Evolutionary conservation across 108 stramenopile genomes (phyloP).

Genomic region (Aurantiochytrium sp.): DNA sequence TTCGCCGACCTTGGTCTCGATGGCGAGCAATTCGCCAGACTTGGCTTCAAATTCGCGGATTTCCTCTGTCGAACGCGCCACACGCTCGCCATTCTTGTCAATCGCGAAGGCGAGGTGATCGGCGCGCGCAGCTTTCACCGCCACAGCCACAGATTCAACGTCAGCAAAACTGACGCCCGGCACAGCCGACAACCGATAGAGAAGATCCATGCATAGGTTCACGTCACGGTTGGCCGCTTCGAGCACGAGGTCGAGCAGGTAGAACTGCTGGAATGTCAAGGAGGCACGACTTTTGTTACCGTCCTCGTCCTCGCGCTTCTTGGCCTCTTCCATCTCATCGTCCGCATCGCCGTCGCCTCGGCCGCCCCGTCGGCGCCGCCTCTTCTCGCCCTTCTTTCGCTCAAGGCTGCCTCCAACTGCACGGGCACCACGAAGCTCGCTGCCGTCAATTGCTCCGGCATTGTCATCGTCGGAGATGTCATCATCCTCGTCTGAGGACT

Average conservation of each 20-base stretch:
- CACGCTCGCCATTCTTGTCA: not conserved
- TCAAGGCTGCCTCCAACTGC: no score
- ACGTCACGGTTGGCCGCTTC: not conserved
- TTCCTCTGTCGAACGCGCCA: not conserved
- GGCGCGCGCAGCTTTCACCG: not conserved
- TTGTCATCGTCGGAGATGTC: no score
- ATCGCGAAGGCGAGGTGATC: not conserved
- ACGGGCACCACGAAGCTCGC: no score
- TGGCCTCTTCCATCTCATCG: not conserved
- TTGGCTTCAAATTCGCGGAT: not conserved
- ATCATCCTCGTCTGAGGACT: not conserved
- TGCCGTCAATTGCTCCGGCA: no score
- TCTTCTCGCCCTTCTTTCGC: not conserved
- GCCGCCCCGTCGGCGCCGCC: not conserved
- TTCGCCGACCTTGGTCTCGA: not conserved
- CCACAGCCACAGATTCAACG: not conserved
- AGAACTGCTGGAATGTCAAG: conserved; percentile 22
- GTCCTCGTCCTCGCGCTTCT: conserved; percentile 2
- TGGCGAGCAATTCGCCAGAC: not conserved
- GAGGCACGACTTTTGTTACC: not conserved
- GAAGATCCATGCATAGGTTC: not conserved
- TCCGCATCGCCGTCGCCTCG: not conserved
- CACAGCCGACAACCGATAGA: not conserved
- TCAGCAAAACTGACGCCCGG: not conserved
- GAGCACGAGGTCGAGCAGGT: not conserved